phyloP scores from a whole-genome alignment of 1,284 basidiomycete genomes.

The Heterobasidion annosum region DNA sequence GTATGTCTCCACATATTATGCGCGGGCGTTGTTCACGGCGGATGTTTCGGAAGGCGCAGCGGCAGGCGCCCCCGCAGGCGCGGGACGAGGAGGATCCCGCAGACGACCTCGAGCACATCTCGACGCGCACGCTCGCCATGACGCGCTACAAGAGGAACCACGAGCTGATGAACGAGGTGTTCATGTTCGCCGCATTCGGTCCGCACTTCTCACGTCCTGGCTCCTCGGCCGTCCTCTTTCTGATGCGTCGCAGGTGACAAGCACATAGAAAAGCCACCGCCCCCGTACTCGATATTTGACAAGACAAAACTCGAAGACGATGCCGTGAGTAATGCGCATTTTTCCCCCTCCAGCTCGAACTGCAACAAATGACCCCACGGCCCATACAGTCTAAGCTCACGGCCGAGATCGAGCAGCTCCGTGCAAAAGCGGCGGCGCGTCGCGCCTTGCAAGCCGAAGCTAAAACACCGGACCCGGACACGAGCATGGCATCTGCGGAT shows the following conservation, averaged over 20 bases:
- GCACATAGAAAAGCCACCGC: conserved; percentile 24
- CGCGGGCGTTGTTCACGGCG: not conserved
- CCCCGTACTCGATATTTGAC: conserved; percentile 54
- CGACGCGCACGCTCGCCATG: conserved; percentile 60
- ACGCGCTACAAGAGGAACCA: conserved; percentile 72
- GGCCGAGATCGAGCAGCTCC: conserved; percentile 13
- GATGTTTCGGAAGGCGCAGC: not conserved
- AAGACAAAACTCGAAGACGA: conserved; percentile 50
- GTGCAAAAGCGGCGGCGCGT: conserved; percentile 11
- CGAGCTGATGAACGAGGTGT: conserved; percentile 75
- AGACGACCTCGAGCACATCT: conserved; percentile 68
- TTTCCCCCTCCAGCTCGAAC: too few relatives aligned
- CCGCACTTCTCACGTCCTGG: conserved; percentile 10
- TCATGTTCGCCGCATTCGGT: conserved; percentile 64
- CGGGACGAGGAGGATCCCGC: conserved; percentile 56
- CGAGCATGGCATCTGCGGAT: too few relatives aligned
- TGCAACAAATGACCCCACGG: too few relatives aligned
- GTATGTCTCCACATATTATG: too few relatives aligned
- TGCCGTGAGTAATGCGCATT: too few relatives aligned
- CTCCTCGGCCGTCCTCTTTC: conserved; percentile 2
- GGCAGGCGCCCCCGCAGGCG: conserved; percentile 26
- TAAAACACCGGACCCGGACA: too few relatives aligned
- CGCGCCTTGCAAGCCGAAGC: not conserved
- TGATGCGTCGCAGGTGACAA: conserved; percentile 31
- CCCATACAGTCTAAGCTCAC: conserved; percentile 9